Conservation (phyloP, 495 filamentous ascomycete species). For the Platismatia glauca region DNA sequence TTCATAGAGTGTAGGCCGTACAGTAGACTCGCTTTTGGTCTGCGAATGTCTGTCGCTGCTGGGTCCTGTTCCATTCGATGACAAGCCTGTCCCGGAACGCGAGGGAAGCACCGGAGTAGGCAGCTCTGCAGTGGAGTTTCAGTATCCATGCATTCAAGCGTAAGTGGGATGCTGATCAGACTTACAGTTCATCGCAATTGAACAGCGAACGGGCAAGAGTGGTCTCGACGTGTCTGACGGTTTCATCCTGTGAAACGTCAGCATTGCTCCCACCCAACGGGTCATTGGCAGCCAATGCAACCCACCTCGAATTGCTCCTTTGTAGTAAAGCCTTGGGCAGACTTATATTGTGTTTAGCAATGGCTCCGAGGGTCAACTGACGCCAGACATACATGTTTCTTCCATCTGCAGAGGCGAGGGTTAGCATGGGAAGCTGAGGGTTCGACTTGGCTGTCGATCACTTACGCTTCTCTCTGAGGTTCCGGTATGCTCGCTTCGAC, state of each 20-base stretch:
- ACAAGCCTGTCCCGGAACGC: slow-evolving; percentile 89
- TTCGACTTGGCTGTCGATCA: slow-evolving; percentile 10
- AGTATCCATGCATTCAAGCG: neutral
- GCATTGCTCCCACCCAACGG: neutral
- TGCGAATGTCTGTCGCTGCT: slow-evolving; percentile 83
- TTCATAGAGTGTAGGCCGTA: slow-evolving; percentile 26
- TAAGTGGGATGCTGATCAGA: neutral
- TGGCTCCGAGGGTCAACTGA: slow-evolving; percentile 4
- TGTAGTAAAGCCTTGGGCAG: slow-evolving; percentile 58
- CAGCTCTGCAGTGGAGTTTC: slow-evolving; percentile 46
- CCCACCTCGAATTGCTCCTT: slow-evolving; percentile 64
- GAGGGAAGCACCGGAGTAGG: slow-evolving; percentile 81
- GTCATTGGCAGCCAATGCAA: neutral
- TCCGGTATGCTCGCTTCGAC: slow-evolving; percentile 89
- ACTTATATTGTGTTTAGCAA: slow-evolving; percentile 33
- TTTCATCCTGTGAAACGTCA: slow-evolving; percentile 49
- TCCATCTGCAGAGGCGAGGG: slow-evolving; percentile 50
- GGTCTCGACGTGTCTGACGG: slow-evolving; percentile 92
- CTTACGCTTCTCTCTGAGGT: slow-evolving; percentile 70
- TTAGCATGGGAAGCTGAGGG: slow-evolving; percentile 5
- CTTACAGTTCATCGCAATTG: slow-evolving; percentile 86
- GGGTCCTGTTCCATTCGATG: slow-evolving; percentile 94
- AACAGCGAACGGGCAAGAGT: slow-evolving; percentile 92
- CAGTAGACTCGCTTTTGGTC: slow-evolving; percentile 93
- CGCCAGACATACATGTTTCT: slow-evolving; percentile 52